Percentiles rank a stretch among this genome's conserved stretches.
These are phyloP conservation scores for Pichia sp. DNA, from an alignment of 1,139 yeast species.

Conservation along the genomic window DNA sequence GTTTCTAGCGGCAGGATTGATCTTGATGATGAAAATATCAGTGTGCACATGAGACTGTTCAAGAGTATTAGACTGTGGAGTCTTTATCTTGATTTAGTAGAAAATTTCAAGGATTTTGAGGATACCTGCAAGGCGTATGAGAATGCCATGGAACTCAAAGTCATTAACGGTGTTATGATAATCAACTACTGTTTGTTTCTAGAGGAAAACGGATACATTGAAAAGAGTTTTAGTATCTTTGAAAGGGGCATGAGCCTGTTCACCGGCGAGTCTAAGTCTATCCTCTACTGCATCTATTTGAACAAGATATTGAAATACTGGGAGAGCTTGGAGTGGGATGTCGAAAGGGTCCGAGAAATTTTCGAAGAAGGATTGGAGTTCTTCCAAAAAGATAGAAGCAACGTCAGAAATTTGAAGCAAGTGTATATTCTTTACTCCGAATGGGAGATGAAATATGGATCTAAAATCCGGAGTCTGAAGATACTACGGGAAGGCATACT, in stretches of 20 bases:
- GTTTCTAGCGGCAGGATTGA: conserved; percentile 29
- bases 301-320: conserved; percentile 42
- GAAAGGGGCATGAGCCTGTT: conserved; percentile 66
- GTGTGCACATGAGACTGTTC: conserved; percentile 49
- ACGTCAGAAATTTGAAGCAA: conserved; percentile 32
- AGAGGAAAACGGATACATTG: conserved; percentile 46
- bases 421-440: conserved; percentile 56
- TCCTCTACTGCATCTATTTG: conserved; percentile 71
- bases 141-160: conserved; percentile 53
- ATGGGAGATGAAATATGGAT: conserved; percentile 54
- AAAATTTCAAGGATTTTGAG: conserved; percentile 49
- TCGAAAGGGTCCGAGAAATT: conserved; percentile 65
- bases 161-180: conserved; percentile 67
- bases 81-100: conserved; percentile 69
- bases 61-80: conserved; percentile 68
- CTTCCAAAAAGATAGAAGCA: conserved; percentile 33
- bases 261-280: conserved; percentile 59
- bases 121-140: conserved; percentile 53
- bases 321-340: conserved; percentile 31
- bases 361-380: conserved; percentile 58
- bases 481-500: conserved; percentile 41
- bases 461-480: conserved; percentile 41
- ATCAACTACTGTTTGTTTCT: conserved; percentile 64
- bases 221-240: conserved; percentile 57
- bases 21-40: conserved; percentile 41